Percentiles rank a stretch among this genome's conserved stretches.
These are phyloP conservation scores for Rhodomyrtus tomentosa DNA, from an alignment of 345 rosid genomes.

Conservation along the genomic window DNA sequence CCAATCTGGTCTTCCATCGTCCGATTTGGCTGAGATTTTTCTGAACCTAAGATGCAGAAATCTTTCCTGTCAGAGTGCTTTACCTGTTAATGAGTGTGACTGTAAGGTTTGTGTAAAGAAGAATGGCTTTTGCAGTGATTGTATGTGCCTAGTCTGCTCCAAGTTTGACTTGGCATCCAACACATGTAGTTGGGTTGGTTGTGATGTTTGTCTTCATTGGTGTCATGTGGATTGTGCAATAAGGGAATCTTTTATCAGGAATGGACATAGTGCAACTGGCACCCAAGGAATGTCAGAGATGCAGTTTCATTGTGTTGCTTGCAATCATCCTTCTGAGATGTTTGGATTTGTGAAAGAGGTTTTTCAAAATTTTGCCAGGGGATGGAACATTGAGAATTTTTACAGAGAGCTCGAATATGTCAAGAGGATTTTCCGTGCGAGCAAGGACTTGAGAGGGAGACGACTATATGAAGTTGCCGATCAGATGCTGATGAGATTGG, in stretches of 20 bases:
- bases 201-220: conserved; percentile 98
- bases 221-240: conserved; percentile 93
- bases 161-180: conserved; percentile 90
- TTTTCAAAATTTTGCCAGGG: conserved; percentile 66
- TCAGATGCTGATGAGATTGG: conserved; percentile 50
- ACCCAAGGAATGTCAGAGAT: conserved; percentile 57
- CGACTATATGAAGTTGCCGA: conserved; percentile 66
- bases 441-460: conserved; percentile 82
- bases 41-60: conserved; percentile 74
- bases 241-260: conserved; percentile 62
- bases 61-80: conserved; percentile 43
- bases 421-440: conserved; percentile 60
- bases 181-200: conserved; percentile 98
- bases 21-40: conserved; percentile 84
- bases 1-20: conserved; percentile 34
- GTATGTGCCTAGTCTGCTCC: conserved; percentile 95
- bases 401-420: conserved; percentile 83
- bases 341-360: conserved; percentile 98
- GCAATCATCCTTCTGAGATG: conserved; percentile 97
- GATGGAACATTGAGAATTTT: conserved; percentile 62
- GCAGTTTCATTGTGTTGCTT: conserved; percentile 92
- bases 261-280: conserved; percentile 49
- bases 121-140: conserved; percentile 85
- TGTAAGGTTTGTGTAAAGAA: conserved; percentile 79
- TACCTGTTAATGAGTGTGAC: conserved; percentile 95